Base-by-base conservation (phyloP, 352 stramenopile genomes). In the Globisporangium perplexum region DNA sequence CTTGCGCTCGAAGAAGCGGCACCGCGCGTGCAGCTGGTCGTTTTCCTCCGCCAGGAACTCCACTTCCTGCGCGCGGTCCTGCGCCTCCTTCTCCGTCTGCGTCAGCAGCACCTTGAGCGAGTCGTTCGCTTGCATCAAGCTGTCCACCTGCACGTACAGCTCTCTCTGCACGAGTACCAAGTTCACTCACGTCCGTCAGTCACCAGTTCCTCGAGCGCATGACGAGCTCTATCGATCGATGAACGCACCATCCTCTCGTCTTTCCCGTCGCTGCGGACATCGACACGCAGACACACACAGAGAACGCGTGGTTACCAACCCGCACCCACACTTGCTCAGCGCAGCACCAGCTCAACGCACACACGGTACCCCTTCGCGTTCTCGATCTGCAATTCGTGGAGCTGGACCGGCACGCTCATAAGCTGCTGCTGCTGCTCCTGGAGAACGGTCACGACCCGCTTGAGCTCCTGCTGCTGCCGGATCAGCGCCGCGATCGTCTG, bases 401-500 rank as follows among this genome's bases (percentile, higher is more conserved):
- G 77, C 28, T 87, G 77, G 43, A 74, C 69, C 0, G 78, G 82
- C 46, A 88, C 86, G 15, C 44, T 76, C 59, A 90, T 77, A 47
- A 93, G 66, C 46, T 90, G 77, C 23, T 86, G 79, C 54, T 90
- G 80, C 51, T 93, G 83, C 48, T 90, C 75, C 22, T 88, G 79
- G 26, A 93, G 68, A 24, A 90, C 65, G 12, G 59, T 66, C 20
- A 93, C 82, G 47, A 93, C 70, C 53, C 90, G 77, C 67, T 93
- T 93, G n/a, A 93, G 65, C 51, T 90, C 79, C 47, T 88, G 74
- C 45, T 93, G 83, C 62, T 93, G 79, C 18, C 72, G 77, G 53
- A 90, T 90, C 18, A 93, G 66, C 48, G 76, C 83, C 1, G 83
- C 76, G 39, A 93, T 89, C n/a, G 75, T 90, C 53, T 90, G 71